A percentile compares a stretch with the other conserved stretches of the same genome.
Conservation (phyloP, 768 basidiomycete species). For the Aureoboletus auriporus region DNA sequence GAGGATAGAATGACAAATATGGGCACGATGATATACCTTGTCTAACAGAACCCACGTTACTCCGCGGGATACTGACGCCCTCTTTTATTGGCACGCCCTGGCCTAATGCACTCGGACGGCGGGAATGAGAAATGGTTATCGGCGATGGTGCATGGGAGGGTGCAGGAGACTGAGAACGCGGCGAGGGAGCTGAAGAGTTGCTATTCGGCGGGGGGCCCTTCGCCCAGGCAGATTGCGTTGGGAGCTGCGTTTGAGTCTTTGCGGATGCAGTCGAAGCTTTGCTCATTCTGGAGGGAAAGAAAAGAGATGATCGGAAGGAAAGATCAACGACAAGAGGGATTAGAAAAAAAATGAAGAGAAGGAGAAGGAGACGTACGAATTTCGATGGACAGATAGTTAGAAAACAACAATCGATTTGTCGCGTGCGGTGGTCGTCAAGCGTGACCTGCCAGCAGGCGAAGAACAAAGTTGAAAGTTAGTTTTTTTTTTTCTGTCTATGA, state of each 20-base stretch:
- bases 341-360: constrained; percentile 7
- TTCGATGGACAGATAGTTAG: constrained; percentile 42
- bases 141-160: constrained; percentile 45
- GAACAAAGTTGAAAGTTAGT: constrained; percentile 50
- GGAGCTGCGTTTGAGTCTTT: constrained; percentile 71
- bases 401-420: constrained; percentile 49
- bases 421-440: constrained; percentile 79
- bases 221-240: constrained; percentile 86
- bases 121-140: constrained; percentile 58
- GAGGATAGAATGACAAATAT: constrained; percentile 1
- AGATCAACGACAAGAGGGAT: neutral
- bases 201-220: constrained; percentile 74
- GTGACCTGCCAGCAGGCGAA: constrained; percentile 91
- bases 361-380: constrained; percentile 37
- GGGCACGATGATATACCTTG: constrained; percentile 40
- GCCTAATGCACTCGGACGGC: constrained; percentile 72
- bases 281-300: constrained; percentile 70
- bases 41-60: constrained; percentile 60
- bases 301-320: constrained; percentile 8
- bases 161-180: constrained; percentile 78
- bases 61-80: constrained; percentile 70
- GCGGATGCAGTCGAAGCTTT: constrained; percentile 75
- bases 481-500: constrained; percentile 37
- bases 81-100: constrained; percentile 74
- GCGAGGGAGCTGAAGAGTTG: constrained; percentile 47